Evolutionary conservation across 1,284 basidiomycete genomes (phyloP).

Genomic region (Rhodotorula glutinis): DNA sequence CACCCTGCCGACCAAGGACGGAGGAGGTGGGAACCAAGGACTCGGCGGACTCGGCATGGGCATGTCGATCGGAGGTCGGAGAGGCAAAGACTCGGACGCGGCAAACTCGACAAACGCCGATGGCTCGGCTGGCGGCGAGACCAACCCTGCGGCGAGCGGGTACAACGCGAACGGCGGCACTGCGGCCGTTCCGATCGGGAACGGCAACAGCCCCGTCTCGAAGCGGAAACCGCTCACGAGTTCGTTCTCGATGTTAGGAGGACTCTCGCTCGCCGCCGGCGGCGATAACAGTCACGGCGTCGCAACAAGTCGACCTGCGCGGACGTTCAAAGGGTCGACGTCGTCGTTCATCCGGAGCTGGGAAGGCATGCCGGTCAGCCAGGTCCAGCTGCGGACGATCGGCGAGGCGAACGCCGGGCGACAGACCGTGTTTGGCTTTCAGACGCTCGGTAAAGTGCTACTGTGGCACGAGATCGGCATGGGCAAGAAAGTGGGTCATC

Average conservation of each 20-base stretch:
- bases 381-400: conserved; percentile 19
- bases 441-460: conserved; percentile 24
- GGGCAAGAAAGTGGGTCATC: conserved; percentile 25
- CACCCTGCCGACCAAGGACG: conserved; percentile 60
- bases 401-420: conserved; percentile 29
- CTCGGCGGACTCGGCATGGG: conserved; percentile 42
- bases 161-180: too few relatives aligned
- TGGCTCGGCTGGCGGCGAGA: background rate
- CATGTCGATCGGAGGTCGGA: conserved; percentile 21
- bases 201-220: conserved; percentile 16
- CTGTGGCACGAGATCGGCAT: conserved; percentile 28
- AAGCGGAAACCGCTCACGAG: conserved; percentile 27
- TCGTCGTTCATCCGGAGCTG: conserved; percentile 35
- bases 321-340: conserved; percentile 29
- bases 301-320: conserved; percentile 17
- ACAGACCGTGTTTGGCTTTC: conserved; percentile 32
- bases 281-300: background rate
- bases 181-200: background rate
- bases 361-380: conserved; percentile 35
- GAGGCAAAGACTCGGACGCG: background rate
- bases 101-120: background rate
- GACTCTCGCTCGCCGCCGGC: conserved; percentile 14
- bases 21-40: background rate
- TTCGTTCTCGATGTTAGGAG: conserved; percentile 36
- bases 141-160: too few relatives aligned